A percentile compares a stretch with the other conserved stretches of the same genome.
phyloP scores from a whole-genome alignment of 192 early-diverging fungal species.

The Spinellus fusiger region DNA sequence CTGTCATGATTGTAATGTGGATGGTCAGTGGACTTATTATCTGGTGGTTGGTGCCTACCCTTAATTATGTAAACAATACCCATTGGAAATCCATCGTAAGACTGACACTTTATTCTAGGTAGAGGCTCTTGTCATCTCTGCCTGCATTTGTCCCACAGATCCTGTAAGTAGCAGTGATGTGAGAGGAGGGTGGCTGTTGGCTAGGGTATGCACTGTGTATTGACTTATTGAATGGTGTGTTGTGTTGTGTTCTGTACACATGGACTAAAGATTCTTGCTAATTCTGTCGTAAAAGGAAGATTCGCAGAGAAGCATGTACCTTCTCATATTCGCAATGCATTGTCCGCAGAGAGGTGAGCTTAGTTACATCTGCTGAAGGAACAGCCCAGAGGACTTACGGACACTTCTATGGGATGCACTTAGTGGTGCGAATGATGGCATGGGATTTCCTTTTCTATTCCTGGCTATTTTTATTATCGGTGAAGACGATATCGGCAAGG shows the following conservation, averaged over 20 bases:
- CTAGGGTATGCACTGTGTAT: no score
- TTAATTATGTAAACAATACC: conserved; percentile 44
- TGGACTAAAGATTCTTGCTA: conserved; percentile 65
- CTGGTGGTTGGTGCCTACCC: conserved; percentile 46
- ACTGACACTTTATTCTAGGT: conserved; percentile 36
- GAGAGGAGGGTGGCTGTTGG: background rate
- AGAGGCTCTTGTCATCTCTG: conserved; percentile 69
- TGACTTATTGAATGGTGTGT: background rate
- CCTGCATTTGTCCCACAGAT: conserved; percentile 89
- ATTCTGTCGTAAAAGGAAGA: conserved; percentile 88
- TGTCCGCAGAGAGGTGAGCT: conserved; percentile 64
- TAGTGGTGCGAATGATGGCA: conserved; percentile 82
- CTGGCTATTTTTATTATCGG: conserved; percentile 67
- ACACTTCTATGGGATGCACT: conserved; percentile 21
- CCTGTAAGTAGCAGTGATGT: conserved; percentile 50
- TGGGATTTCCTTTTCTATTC: conserved; percentile 81
- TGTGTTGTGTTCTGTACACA: background rate
- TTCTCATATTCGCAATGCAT: conserved; percentile 59
- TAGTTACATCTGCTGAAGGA: background rate
- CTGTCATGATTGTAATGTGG: conserved; percentile 84
- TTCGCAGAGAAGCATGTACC: conserved; percentile 92
- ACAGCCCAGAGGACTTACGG: background rate
- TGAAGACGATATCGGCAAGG: conserved; percentile 44
- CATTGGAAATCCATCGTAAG: background rate
- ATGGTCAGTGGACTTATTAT: conserved; percentile 59